Percentiles rank a stretch among this genome's conserved stretches.
These are phyloP conservation scores for Astrothelium subdiscretum DNA, from an alignment of 495 filamentous ascomycete species.

Conservation along the genomic window DNA sequence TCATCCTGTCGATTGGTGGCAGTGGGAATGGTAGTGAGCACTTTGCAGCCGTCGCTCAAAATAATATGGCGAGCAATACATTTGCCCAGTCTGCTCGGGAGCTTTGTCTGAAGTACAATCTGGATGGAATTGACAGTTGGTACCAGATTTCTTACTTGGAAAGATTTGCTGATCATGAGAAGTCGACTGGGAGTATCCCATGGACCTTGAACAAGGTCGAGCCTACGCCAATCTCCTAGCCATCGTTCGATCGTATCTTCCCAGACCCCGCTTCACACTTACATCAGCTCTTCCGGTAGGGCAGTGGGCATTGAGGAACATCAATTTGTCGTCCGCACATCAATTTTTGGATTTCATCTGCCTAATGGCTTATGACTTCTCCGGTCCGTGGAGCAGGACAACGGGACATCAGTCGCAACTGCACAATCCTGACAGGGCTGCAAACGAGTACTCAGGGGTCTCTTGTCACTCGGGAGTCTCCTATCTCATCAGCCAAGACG, in stretches of 20 bases:
- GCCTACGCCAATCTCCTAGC: constrained; percentile 65
- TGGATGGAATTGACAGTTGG: constrained; percentile 82
- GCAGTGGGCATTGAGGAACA: constrained; percentile 61
- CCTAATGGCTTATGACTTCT: constrained; percentile 79
- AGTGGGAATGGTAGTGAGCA: constrained; percentile 66
- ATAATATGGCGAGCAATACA: constrained; percentile 46
- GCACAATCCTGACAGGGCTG: constrained; percentile 43
- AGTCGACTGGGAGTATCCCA: constrained; percentile 92
- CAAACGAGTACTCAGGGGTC: constrained; percentile 36
- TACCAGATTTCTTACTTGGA: constrained; percentile 5
- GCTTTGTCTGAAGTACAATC: constrained; percentile 59
- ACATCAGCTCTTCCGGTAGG: constrained; percentile 76
- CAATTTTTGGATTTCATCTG: constrained; percentile 69
- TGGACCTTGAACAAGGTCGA: constrained; percentile 52
- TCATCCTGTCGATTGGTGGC: constrained; percentile 79
- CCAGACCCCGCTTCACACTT: constrained; percentile 59
- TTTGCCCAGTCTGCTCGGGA: constrained; percentile 63
- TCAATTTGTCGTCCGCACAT: constrained; percentile 54
- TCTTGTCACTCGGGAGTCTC: constrained; percentile 57
- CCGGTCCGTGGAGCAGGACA: constrained; percentile 59
- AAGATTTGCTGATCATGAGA: too few relatives aligned
- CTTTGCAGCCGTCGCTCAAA: constrained; percentile 62
- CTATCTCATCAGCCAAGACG: constrained; percentile 53
- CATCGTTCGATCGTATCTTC: constrained; percentile 57
- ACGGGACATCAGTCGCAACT: constrained; percentile 75